These are phyloP conservation scores for Kluyveromyces nonfermentans DNA, from an alignment of 805 yeast species.

Conservation along the genomic window DNA sequence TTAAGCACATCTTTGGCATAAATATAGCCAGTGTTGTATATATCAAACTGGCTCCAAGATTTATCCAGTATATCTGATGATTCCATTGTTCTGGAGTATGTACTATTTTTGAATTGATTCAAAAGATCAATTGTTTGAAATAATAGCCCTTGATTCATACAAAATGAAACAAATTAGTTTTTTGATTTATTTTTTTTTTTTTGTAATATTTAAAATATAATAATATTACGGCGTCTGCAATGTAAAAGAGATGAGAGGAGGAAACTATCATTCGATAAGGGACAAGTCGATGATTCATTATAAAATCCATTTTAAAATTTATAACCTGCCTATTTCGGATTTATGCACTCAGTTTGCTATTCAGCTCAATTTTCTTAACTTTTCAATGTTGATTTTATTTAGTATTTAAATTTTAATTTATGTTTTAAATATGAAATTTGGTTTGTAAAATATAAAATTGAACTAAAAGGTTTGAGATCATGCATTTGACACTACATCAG, in stretches of 20 bases:
- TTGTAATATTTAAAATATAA: too few relatives aligned
- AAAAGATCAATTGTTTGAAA: not conserved
- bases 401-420: too few relatives aligned
- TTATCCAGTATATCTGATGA: conserved; percentile 13
- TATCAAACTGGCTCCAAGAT: conserved; percentile 21
- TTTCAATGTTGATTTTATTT: too few relatives aligned
- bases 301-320: too few relatives aligned
- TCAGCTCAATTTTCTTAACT: not conserved
- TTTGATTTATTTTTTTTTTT: too few relatives aligned
- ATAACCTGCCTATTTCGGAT: too few relatives aligned
- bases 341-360: not conserved
- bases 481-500: not conserved
- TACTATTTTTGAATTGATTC: not conserved
- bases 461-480: not conserved
- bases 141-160: too few relatives aligned
- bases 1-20: conserved; percentile 23
- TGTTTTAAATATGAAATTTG: not conserved
- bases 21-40: conserved; percentile 15
- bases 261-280: too few relatives aligned
- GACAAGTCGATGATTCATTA: too few relatives aligned
- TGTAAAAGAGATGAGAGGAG: too few relatives aligned
- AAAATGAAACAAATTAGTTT: too few relatives aligned
- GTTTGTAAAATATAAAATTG: not conserved
- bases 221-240: too few relatives aligned
- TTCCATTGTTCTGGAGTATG: not conserved